Evolutionary conservation across 2,329 filamentous ascomycete species (phyloP).

Genomic region (Coniochaeta prunicola): DNA sequence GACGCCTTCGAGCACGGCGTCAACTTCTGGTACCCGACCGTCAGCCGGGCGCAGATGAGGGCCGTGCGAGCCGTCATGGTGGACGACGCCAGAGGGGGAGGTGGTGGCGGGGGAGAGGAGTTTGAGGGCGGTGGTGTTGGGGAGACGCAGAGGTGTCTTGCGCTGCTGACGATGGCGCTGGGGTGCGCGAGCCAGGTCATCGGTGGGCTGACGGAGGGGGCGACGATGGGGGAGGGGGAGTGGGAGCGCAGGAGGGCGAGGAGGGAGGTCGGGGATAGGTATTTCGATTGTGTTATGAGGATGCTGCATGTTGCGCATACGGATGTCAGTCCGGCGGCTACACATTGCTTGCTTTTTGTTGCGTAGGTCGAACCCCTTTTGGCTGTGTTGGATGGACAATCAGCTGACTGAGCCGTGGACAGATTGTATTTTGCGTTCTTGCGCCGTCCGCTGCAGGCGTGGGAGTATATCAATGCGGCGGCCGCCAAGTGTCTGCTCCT

Average conservation of each 20-base stretch:
- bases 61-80: conserved; percentile 23
- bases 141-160: conserved; percentile 24
- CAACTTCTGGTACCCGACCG: conserved; percentile 47
- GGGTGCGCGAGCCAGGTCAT: conserved; percentile 37
- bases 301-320: conserved; percentile 37
- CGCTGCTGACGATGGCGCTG: conserved; percentile 38
- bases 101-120: conserved; percentile 22
- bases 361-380: conserved; percentile 26
- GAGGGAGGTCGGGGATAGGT: conserved; percentile 30
- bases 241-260: conserved; percentile 21
- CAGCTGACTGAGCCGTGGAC: background rate
- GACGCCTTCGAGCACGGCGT: conserved; percentile 36
- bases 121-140: conserved; percentile 11
- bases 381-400: too few relatives aligned
- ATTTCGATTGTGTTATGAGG: conserved; percentile 38
- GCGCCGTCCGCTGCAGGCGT: conserved; percentile 41
- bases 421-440: conserved; percentile 43
- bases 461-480: conserved; percentile 41
- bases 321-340: conserved; percentile 35
- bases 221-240: conserved; percentile 16
- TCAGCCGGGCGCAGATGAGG: conserved; percentile 31
- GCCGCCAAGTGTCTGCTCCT: conserved; percentile 42
- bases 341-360: conserved; percentile 42
- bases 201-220: conserved; percentile 15
- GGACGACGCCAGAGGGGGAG: conserved; percentile 22